These are phyloP conservation scores for Globisporangium nunn DNA, from an alignment of 352 stramenopile genomes.

Conservation along the genomic window DNA sequence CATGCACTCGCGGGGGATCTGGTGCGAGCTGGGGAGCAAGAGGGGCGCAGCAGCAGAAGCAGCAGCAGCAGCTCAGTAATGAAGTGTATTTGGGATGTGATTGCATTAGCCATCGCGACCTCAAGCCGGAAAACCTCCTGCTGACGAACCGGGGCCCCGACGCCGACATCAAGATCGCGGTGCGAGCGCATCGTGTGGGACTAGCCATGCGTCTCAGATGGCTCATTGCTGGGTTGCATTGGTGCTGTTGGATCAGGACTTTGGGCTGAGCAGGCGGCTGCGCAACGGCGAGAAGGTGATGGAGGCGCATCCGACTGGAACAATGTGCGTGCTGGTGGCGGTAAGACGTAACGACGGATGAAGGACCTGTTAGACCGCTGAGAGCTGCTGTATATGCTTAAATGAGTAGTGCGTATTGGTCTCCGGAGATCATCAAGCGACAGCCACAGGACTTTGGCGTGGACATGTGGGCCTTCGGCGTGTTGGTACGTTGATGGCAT, in stretches of 20 bases:
- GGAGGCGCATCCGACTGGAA: slow-evolving; percentile 53
- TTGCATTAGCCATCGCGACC: slow-evolving; percentile 45
- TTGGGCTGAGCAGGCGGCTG: slow-evolving; percentile 51
- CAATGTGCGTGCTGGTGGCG: slow-evolving; percentile 30
- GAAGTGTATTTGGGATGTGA: not conserved
- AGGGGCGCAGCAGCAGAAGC: too few relatives aligned
- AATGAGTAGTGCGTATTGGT: slow-evolving; percentile 56
- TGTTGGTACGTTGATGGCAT: slow-evolving; percentile 29
- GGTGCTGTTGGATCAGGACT: slow-evolving; percentile 33
- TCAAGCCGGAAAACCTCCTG: slow-evolving; percentile 76
- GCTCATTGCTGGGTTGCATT: not conserved
- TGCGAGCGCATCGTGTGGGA: slow-evolving; percentile 11
- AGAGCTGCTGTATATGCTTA: too few relatives aligned
- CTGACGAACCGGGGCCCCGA: slow-evolving; percentile 43
- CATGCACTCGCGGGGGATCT: slow-evolving; percentile 58
- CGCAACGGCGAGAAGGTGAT: slow-evolving; percentile 35
- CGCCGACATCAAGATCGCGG: slow-evolving; percentile 67
- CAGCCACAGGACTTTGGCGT: slow-evolving; percentile 64
- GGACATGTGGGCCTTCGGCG: slow-evolving; percentile 79
- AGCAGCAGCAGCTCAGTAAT: too few relatives aligned
- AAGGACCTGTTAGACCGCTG: too few relatives aligned
- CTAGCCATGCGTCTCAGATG: too few relatives aligned
- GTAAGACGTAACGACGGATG: too few relatives aligned
- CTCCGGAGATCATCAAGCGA: slow-evolving; percentile 65
- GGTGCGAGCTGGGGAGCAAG: slow-evolving; percentile 19